Evolutionary conservation across 2,329 filamentous ascomycete genomes (phyloP).

Genomic region (Botrytis squamosa): DNA sequence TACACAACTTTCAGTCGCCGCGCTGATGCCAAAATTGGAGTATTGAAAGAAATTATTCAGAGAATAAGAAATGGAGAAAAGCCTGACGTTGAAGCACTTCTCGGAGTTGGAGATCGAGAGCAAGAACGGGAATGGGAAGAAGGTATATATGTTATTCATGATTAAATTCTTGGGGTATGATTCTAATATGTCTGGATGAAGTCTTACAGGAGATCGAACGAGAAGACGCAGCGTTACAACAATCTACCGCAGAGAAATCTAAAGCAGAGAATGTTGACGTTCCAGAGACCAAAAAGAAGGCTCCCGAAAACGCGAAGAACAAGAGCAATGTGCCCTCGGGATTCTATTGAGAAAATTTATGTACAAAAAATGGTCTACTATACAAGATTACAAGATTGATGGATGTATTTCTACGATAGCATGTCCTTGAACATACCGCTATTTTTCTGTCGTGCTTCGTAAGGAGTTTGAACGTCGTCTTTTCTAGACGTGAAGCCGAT

Average conservation of each 20-base stretch:
- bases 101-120: slow-evolving; percentile 75
- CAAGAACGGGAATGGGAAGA: slow-evolving; percentile 88
- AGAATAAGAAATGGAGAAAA: slow-evolving; percentile 69
- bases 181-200: slow-evolving; percentile 36
- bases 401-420: slow-evolving; percentile 48
- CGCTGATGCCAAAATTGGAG: slow-evolving; percentile 73
- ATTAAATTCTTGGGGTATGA: slow-evolving; percentile 2
- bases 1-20: slow-evolving; percentile 70
- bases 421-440: slow-evolving; percentile 55
- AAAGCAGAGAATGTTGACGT: slow-evolving; percentile 23
- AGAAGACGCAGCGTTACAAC: slow-evolving; percentile 52
- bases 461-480: slow-evolving; percentile 34
- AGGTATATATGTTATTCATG: slow-evolving; percentile 56
- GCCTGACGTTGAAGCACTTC: slow-evolving; percentile 77
- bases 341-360: slow-evolving; percentile 34
- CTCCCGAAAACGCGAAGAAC: slow-evolving; percentile 21
- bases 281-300: slow-evolving; percentile 21
- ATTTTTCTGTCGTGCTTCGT: slow-evolving; percentile 31
- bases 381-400: slow-evolving; percentile 32
- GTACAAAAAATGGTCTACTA: slow-evolving; percentile 22
- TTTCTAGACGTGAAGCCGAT: slow-evolving; percentile 34
- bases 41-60: slow-evolving; percentile 73
- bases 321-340: slow-evolving; percentile 34
- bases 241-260: slow-evolving; percentile 32
- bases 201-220: slow-evolving; percentile 66